Conservation (phyloP, 2,329 filamentous ascomycete species). For the Diaporthe citriasiana region DNA sequence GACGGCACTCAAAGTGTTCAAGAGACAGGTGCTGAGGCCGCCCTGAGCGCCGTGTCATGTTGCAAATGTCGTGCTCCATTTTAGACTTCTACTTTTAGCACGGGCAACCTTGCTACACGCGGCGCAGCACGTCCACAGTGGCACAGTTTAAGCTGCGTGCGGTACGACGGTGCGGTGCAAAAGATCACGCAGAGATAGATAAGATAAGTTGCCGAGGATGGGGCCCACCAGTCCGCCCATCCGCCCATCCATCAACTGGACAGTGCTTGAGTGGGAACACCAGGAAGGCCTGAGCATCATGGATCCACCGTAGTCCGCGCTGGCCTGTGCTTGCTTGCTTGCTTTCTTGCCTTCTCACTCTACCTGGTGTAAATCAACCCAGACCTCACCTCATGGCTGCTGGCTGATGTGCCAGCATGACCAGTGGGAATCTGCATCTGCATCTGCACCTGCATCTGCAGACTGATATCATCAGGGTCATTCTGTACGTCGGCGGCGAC, state of each 20-base stretch:
- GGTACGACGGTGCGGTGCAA: constrained; percentile 20
- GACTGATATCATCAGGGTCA: constrained; percentile 39
- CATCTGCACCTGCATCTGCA: constrained; percentile 5
- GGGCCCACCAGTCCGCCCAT: constrained; percentile 15
- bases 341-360: not conserved
- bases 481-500: constrained; percentile 6
- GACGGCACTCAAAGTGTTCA: constrained; percentile 19
- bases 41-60: constrained; percentile 37
- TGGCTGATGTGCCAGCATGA: constrained; percentile 39
- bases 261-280: not conserved
- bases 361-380: not conserved
- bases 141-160: constrained; percentile 13
- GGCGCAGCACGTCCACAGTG: constrained; percentile 19
- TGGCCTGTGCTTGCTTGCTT: constrained; percentile 32
- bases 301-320: constrained; percentile 31
- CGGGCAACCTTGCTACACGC: constrained; percentile 12
- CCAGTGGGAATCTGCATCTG: constrained; percentile 27
- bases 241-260: constrained; percentile 5
- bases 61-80: constrained; percentile 11
- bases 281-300: constrained; percentile 16
- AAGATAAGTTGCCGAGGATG: constrained; percentile 39
- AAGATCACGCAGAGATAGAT: constrained; percentile 25
- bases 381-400: constrained; percentile 33
- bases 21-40: constrained; percentile 23
- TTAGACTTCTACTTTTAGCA: constrained; percentile 31